A percentile compares a stretch with the other conserved stretches of the same genome.
phyloP scores from a whole-genome alignment of 2,329 filamentous ascomycete genomes.

The Sarocladiaceae sp. region DNA sequence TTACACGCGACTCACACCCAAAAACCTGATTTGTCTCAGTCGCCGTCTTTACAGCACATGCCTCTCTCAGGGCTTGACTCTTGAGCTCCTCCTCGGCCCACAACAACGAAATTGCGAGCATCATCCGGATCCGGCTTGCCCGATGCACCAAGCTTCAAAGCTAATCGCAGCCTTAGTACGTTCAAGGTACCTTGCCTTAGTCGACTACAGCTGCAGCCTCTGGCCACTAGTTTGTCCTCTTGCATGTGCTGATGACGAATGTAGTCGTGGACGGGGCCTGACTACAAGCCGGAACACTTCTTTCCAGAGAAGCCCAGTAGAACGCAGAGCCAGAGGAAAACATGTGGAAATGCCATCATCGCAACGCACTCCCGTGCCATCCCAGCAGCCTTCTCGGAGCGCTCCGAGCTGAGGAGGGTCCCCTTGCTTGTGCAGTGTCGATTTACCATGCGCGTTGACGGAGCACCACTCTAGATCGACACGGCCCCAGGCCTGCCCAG shows the following conservation, averaged over 20 bases:
- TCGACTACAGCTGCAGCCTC: background rate
- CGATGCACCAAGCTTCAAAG: constrained; percentile 2
- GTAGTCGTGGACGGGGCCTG: constrained; percentile 1
- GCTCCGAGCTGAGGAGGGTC: constrained; percentile 2
- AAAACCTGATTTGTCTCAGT: background rate
- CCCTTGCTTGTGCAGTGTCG: background rate
- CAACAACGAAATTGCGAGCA: constrained; percentile 8
- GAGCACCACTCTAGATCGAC: constrained; percentile 4
- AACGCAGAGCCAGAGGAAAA: background rate
- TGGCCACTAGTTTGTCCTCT: background rate
- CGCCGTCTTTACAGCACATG: background rate
- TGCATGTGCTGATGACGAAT: constrained; percentile 5
- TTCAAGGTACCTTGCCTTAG: background rate
- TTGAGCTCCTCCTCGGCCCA: background rate
- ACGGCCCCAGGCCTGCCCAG: background rate
- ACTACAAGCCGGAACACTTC: background rate
- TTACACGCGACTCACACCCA: background rate
- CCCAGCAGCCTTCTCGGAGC: background rate
- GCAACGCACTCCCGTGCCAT: background rate
- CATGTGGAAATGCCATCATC: background rate
- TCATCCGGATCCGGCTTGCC: constrained; percentile 6
- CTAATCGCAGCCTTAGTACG: background rate
- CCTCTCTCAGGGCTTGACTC: background rate
- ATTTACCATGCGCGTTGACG: background rate
- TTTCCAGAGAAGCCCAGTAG: background rate